Percentiles rank a stretch among this genome's conserved stretches.
These are phyloP conservation scores for Auriculariales sp. DNA, from an alignment of 768 basidiomycete genomes.

Conservation along the genomic window DNA sequence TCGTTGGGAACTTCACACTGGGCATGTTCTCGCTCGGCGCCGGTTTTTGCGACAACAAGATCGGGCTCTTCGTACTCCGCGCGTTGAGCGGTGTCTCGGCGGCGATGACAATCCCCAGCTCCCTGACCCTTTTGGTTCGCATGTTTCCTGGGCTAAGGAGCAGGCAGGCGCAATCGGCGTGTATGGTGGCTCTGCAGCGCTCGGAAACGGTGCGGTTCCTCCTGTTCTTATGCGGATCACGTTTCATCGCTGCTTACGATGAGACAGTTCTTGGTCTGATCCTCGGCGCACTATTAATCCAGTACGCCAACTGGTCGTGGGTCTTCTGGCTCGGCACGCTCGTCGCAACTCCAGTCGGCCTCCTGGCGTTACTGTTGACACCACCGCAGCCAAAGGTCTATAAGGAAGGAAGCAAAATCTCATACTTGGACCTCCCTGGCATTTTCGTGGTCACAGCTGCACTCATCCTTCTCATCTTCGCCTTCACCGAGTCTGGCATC, in stretches of 20 bases:
- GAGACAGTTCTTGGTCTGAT: not conserved
- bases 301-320: conserved; percentile 12
- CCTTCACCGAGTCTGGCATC: conserved; percentile 29
- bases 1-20: not conserved
- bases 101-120: conserved; percentile 12
- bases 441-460: conserved; percentile 19
- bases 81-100: conserved; percentile 11
- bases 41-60: conserved; percentile 1
- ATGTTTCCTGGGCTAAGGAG: conserved; percentile 16
- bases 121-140: conserved; percentile 16
- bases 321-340: conserved; percentile 19
- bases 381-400: not conserved
- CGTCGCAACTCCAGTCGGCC: conserved; percentile 6
- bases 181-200: conserved; percentile 16
- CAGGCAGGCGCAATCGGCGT: conserved; percentile 16
- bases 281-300: conserved; percentile 8
- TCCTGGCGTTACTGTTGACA: conserved; percentile 5
- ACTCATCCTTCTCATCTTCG: conserved; percentile 21
- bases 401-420: not conserved
- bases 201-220: conserved; percentile 11
- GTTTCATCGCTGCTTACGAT: not conserved
- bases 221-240: not conserved
- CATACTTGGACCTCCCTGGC: conserved; percentile 22
- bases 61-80: conserved; percentile 2
- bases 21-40: not conserved